Evolutionary conservation across 257 asterid genomes (phyloP).

Genomic region (Solanum habrochaites): DNA sequence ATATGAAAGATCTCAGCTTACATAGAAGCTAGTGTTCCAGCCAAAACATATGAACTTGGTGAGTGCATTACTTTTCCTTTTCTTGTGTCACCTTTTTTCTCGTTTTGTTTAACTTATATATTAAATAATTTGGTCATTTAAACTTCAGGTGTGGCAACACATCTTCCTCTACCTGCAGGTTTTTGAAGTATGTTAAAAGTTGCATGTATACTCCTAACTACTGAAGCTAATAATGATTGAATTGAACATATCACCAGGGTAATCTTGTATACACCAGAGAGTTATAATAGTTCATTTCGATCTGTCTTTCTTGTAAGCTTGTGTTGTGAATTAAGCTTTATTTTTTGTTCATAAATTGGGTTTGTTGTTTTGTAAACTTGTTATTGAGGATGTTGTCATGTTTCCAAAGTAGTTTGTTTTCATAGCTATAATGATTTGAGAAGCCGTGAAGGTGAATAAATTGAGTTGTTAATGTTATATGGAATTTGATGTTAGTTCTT

Average conservation of each 20-base stretch:
- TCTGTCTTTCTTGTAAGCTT: not conserved
- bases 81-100: not conserved
- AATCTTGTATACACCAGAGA: not conserved
- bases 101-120: not conserved
- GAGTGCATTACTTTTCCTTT: not conserved
- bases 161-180: slow-evolving; percentile 79
- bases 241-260: not conserved
- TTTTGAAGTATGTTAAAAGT: slow-evolving; percentile 86
- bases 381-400: too few species aligned
- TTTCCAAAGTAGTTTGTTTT: too few species aligned
- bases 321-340: not conserved
- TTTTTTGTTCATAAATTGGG: not conserved
- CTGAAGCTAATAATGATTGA: slow-evolving; percentile 52
- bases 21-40: slow-evolving; percentile 88
- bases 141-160: slow-evolving; percentile 64
- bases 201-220: slow-evolving; percentile 93
- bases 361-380: too few species aligned
- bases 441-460: too few species aligned
- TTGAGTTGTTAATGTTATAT: too few species aligned
- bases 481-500: too few species aligned
- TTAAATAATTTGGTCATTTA: not conserved
- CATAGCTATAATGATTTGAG: too few species aligned
- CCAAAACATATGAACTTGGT: slow-evolving; percentile 96
- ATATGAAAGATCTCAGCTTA: slow-evolving; percentile 87
- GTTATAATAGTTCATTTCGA: not conserved